These are phyloP conservation scores for Phytophthora cryptogea DNA, from an alignment of 352 stramenopile genomes.

Conservation along the genomic window DNA sequence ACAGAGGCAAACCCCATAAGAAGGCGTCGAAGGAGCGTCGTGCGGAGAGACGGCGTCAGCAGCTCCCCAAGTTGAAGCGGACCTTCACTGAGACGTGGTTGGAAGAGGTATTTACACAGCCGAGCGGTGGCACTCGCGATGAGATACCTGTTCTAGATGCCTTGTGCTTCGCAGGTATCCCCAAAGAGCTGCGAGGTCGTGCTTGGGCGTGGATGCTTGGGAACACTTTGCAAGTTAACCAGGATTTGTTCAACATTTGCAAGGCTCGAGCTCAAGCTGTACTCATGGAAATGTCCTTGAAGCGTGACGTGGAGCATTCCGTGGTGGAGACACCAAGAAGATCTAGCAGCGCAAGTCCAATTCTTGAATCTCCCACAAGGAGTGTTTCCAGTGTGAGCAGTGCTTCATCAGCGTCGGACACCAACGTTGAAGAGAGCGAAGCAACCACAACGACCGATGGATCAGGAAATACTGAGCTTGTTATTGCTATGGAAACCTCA, in stretches of 20 bases:
- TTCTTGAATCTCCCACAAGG: conserved; percentile 32
- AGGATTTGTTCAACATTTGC: conserved; percentile 86
- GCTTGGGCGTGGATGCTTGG: conserved; percentile 82
- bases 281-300: conserved; percentile 73
- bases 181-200: conserved; percentile 80
- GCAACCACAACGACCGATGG: conserved; percentile 5
- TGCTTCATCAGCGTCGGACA: conserved; percentile 34
- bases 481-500: conserved; percentile 1
- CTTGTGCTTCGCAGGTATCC: conserved; percentile 81
- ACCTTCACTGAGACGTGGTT: conserved; percentile 81
- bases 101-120: conserved; percentile 60
- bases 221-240: conserved; percentile 85
- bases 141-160: conserved; percentile 51
- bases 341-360: conserved; percentile 22
- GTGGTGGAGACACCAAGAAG: conserved; percentile 28
- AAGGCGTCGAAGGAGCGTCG: conserved; percentile 66
- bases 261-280: conserved; percentile 75
- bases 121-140: conserved; percentile 34
- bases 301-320: conserved; percentile 55
- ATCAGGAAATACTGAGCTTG: background rate
- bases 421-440: conserved; percentile 24
- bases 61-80: conserved; percentile 70
- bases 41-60: conserved; percentile 61
- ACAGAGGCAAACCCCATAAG: conserved; percentile 26
- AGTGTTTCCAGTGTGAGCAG: conserved; percentile 38